These are phyloP conservation scores for Fusarium tjaetaba DNA, from an alignment of 2,329 filamentous ascomycete genomes.

Conservation along the genomic window DNA sequence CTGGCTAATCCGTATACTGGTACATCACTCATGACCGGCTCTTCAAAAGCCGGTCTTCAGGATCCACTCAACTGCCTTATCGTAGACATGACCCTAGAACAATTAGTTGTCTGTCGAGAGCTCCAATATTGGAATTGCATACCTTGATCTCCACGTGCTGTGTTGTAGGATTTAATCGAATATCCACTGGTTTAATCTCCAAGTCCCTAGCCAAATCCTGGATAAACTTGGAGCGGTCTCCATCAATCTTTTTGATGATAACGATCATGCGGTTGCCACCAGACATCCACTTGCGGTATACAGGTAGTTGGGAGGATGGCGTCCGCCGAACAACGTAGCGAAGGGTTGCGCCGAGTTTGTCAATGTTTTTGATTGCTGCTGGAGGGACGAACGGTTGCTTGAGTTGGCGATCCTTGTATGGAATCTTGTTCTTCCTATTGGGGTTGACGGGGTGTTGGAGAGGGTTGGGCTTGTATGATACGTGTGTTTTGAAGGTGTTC, in stretches of 20 bases:
- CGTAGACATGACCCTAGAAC: slow-evolving; percentile 48
- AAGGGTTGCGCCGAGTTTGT: slow-evolving; percentile 42
- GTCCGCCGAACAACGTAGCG: slow-evolving; percentile 81
- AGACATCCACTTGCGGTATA: slow-evolving; percentile 79
- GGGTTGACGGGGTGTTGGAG: slow-evolving; percentile 35
- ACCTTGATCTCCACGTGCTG: slow-evolving; percentile 81
- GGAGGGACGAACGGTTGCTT: slow-evolving; percentile 44
- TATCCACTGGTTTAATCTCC: slow-evolving; percentile 62
- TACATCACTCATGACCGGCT: background rate
- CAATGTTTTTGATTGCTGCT: slow-evolving; percentile 44
- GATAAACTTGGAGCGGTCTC: slow-evolving; percentile 71
- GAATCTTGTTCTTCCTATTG: slow-evolving; percentile 42
- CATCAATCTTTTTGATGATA: slow-evolving; percentile 80
- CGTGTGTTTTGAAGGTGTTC: slow-evolving; percentile 40
- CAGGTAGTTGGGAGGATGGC: slow-evolving; percentile 73
- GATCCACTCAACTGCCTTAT: slow-evolving; percentile 47
- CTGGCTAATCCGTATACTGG: background rate
- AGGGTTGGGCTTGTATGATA: slow-evolving; percentile 37
- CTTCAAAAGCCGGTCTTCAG: slow-evolving; percentile 49
- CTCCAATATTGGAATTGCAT: background rate
- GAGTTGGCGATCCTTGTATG: slow-evolving; percentile 37
- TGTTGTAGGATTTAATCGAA: slow-evolving; percentile 69
- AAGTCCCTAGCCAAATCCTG: slow-evolving; percentile 71
- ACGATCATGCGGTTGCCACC: slow-evolving; percentile 82
- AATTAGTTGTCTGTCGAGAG: slow-evolving; percentile 1